These are phyloP conservation scores for Lithohypha guttulata DNA, from an alignment of 2,329 filamentous ascomycete species.

Conservation along the genomic window DNA sequence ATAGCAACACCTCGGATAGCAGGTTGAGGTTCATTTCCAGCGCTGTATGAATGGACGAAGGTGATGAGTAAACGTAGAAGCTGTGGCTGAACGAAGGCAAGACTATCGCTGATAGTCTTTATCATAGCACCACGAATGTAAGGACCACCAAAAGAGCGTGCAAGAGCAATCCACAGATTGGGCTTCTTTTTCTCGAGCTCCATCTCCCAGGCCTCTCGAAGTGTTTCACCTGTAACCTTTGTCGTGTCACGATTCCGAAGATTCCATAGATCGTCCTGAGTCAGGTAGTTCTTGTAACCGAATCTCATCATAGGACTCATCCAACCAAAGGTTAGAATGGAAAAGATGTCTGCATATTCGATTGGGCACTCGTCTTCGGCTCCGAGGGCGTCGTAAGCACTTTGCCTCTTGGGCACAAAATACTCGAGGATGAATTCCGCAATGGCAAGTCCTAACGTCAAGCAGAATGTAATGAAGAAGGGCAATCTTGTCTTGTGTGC, in stretches of 20 bases:
- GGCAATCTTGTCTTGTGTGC: slow-evolving; percentile 54
- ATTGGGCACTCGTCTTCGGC: slow-evolving; percentile 60
- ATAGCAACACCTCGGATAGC: slow-evolving; percentile 76
- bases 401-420: slow-evolving; percentile 69
- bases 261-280: slow-evolving; percentile 93
- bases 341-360: slow-evolving; percentile 91
- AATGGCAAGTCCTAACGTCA: slow-evolving; percentile 58
- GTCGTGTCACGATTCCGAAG: slow-evolving; percentile 72
- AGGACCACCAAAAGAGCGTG: slow-evolving; percentile 72
- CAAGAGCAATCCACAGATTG: slow-evolving; percentile 76
- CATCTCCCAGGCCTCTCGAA: slow-evolving; percentile 65
- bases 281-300: slow-evolving; percentile 83
- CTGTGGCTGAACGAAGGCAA: slow-evolving; percentile 86
- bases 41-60: slow-evolving; percentile 68
- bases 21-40: slow-evolving; percentile 55
- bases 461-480: slow-evolving; percentile 68
- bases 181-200: slow-evolving; percentile 66
- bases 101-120: slow-evolving; percentile 76
- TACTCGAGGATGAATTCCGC: slow-evolving; percentile 72
- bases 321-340: slow-evolving; percentile 88
- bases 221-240: slow-evolving; percentile 55
- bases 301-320: slow-evolving; percentile 98
- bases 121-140: slow-evolving; percentile 74
- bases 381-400: slow-evolving; percentile 56
- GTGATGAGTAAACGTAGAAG: slow-evolving; percentile 71